phyloP scores from a whole-genome alignment of 345 rosid genomes.

The Melaleuca alternifolia region DNA sequence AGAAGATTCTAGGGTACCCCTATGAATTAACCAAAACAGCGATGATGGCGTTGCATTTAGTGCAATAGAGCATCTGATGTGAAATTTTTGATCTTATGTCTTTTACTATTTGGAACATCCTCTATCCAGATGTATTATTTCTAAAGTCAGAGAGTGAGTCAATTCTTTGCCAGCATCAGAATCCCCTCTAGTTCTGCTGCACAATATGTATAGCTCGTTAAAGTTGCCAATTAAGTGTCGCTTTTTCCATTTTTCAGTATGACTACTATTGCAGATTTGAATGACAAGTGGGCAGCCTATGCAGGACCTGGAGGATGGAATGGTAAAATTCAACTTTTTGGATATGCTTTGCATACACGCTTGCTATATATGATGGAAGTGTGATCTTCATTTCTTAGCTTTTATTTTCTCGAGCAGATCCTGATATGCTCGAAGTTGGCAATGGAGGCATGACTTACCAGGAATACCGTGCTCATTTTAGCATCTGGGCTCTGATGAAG shows the following conservation, averaged over 20 bases:
- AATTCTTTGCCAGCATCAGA: neutral
- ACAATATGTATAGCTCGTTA: neutral
- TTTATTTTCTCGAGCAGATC: constrained; percentile 35
- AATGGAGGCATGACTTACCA: constrained; percentile 91
- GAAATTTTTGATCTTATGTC: neutral
- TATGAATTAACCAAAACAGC: neutral
- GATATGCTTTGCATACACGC: neutral
- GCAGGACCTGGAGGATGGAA: constrained; percentile 99
- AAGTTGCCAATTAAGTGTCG: neutral
- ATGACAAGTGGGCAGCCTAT: constrained; percentile 90
- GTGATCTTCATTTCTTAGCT: neutral
- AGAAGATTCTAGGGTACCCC: neutral
- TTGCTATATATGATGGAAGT: neutral
- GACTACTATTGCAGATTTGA: constrained; percentile 87
- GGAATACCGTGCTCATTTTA: constrained; percentile 91
- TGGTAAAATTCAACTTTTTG: constrained; percentile 27
- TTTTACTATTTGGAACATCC: neutral
- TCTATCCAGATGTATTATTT: neutral
- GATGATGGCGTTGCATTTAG: neutral
- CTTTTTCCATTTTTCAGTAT: constrained; percentile 36
- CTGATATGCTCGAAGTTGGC: constrained; percentile 98
- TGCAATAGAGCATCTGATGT: neutral
- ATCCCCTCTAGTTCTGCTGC: neutral
- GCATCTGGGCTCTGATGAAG: constrained; percentile 99
- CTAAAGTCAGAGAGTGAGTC: neutral